phyloP scores from a whole-genome alignment of 73 alveolate genomes.

The Durusdinium trenchii region DNA sequence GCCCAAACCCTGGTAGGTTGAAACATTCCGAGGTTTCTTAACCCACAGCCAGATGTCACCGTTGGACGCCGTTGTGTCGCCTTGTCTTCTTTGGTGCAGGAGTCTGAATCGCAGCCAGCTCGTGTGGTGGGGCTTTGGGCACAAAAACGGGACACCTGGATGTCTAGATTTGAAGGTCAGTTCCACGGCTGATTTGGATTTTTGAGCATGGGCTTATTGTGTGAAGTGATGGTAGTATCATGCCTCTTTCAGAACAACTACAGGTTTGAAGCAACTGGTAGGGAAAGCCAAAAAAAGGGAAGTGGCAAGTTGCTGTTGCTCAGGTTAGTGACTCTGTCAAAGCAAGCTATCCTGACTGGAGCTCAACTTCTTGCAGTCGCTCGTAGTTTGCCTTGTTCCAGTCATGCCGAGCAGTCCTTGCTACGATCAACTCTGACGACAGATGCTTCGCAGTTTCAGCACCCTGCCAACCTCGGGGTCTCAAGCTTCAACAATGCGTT shows the following conservation, averaged over 20 bases:
- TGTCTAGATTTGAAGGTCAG: conserved; percentile 48
- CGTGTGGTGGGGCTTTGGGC: conserved; percentile 90
- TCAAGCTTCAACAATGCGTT: conserved; percentile 29
- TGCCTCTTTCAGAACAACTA: no score
- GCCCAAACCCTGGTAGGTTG: no score
- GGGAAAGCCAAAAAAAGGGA: background rate
- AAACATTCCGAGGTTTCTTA: no score
- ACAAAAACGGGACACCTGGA: conserved; percentile 74
- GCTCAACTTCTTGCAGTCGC: conserved; percentile 73
- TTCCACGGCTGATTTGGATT: no score
- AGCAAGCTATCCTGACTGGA: conserved; percentile 38
- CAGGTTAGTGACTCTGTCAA: conserved; percentile 47
- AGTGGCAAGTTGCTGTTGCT: background rate
- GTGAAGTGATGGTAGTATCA: background rate
- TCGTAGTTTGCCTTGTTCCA: conserved; percentile 19
- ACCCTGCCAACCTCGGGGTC: conserved; percentile 23
- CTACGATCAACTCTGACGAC: conserved; percentile 66
- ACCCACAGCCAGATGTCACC: no score
- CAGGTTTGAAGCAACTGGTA: background rate
- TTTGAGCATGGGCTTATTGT: background rate
- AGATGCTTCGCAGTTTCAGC: background rate
- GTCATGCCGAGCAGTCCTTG: background rate
- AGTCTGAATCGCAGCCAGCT: conserved; percentile 58
- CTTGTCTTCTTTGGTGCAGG: background rate
- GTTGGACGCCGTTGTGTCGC: background rate